A percentile compares a stretch with the other conserved stretches of the same genome.
These are phyloP conservation scores for Striga hermonthica DNA, from an alignment of 305 asterid genomes.

Conservation along the genomic window DNA sequence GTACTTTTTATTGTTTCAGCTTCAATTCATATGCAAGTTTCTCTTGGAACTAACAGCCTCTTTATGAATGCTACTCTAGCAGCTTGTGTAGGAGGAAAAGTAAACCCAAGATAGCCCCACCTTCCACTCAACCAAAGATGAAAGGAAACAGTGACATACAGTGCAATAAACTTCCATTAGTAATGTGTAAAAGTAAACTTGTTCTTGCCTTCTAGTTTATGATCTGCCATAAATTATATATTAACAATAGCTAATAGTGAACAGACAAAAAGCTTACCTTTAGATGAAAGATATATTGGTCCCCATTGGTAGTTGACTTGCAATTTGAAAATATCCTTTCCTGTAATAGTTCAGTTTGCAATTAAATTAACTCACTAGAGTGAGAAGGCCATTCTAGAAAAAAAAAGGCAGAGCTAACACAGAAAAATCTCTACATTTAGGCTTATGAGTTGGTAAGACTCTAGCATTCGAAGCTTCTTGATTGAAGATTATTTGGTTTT, in stretches of 20 bases:
- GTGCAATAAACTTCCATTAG: not conserved
- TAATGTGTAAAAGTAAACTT: constrained; percentile 9
- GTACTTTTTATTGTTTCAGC: not conserved
- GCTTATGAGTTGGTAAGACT: constrained; percentile 5
- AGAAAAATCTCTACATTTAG: constrained; percentile 14
- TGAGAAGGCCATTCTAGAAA: constrained; percentile 8
- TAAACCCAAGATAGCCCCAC: not conserved
- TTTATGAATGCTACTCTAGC: not conserved
- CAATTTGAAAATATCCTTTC: constrained; percentile 20
- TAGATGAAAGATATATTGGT: constrained; percentile 24
- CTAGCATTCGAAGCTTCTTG: constrained; percentile 13
- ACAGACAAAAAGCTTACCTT: constrained; percentile 18
- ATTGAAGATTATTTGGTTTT: constrained; percentile 14
- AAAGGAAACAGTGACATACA: not conserved
- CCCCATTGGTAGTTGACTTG: constrained; percentile 6
- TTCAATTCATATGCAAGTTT: constrained; percentile 10
- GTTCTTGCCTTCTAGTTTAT: constrained; percentile 4
- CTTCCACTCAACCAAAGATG: not conserved
- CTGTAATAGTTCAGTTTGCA: not conserved
- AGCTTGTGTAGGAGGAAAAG: not conserved
- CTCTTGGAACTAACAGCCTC: constrained; percentile 6
- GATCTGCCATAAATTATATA: constrained; percentile 3
- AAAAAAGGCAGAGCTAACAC: constrained; percentile 25
- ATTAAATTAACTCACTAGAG: constrained; percentile 7
- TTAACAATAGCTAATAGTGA: constrained; percentile 13